Evolutionary conservation across 2,329 filamentous ascomycete species (phyloP).

Genomic region (Nannizziopsis arthrosporioides): DNA sequence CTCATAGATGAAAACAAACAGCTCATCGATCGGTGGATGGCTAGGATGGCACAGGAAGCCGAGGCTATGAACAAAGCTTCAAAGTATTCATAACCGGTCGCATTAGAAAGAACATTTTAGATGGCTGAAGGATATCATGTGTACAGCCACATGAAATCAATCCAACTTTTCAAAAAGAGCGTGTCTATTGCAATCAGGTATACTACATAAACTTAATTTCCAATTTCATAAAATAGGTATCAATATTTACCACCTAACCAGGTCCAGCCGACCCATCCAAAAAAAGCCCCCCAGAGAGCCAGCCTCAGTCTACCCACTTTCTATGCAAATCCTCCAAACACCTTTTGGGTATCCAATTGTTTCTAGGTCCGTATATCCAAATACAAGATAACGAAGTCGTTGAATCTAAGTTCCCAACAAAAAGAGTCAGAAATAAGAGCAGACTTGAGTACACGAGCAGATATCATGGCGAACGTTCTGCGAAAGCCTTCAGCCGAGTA

Average conservation of each 20-base stretch:
- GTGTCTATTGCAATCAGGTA: no score
- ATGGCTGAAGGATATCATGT: not conserved
- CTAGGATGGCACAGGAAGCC: conserved; percentile 71
- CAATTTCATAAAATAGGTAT: no score
- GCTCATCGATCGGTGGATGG: conserved; percentile 84
- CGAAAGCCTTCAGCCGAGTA: conserved; percentile 41
- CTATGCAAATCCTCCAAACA: no score
- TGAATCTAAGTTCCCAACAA: no score
- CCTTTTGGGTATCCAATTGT: no score
- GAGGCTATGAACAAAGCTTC: conserved; percentile 65
- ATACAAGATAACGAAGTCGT: no score
- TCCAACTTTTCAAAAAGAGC: no score
- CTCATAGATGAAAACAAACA: conserved; percentile 76
- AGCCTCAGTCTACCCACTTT: not conserved
- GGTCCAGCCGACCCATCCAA: not conserved
- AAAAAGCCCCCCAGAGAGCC: not conserved
- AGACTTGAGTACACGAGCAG: not conserved
- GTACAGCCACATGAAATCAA: no score
- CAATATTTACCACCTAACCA: no score
- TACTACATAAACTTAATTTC: no score
- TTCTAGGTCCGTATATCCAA: no score
- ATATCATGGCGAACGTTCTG: not conserved
- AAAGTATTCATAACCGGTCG: conserved; percentile 31
- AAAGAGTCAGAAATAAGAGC: not conserved
- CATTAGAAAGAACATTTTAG: not conserved